These are phyloP conservation scores for Tylopilus rubrobrunneus DNA, from an alignment of 768 basidiomycete species.

Conservation along the genomic window DNA sequence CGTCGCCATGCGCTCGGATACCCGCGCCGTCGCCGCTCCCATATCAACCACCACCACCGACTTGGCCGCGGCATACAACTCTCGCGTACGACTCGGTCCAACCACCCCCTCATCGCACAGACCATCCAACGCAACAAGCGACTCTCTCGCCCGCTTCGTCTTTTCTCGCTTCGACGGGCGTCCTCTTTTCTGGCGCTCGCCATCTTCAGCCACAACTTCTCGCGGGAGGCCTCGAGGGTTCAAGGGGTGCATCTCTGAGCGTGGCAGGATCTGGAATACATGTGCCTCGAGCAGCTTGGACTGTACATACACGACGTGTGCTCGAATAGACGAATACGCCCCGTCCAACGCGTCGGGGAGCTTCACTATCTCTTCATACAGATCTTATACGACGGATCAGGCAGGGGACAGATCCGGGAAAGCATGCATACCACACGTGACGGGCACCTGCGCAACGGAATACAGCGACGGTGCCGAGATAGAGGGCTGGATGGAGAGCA, in stretches of 20 bases:
- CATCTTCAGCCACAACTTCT: constrained; percentile 53
- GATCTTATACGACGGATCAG: constrained; percentile 43
- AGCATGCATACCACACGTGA: constrained; percentile 49
- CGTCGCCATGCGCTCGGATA: constrained; percentile 50
- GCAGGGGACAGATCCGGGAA: neutral
- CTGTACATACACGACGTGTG: constrained; percentile 48
- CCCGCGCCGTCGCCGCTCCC: constrained; percentile 38
- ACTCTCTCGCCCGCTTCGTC: constrained; percentile 48
- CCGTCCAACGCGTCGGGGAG: constrained; percentile 46
- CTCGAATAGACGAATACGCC: constrained; percentile 43
- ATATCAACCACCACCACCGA: constrained; percentile 37
- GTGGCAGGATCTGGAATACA: constrained; percentile 61
- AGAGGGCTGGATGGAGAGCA: constrained; percentile 65
- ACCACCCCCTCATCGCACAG: constrained; percentile 36
- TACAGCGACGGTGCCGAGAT: constrained; percentile 49
- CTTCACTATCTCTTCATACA: constrained; percentile 43
- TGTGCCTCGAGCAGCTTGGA: constrained; percentile 43
- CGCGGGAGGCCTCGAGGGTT: constrained; percentile 68
- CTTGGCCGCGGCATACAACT: constrained; percentile 44
- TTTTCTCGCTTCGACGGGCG: constrained; percentile 62
- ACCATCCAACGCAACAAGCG: constrained; percentile 45
- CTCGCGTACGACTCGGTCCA: constrained; percentile 29
- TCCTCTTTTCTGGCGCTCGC: constrained; percentile 50
- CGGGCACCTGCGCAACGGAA: constrained; percentile 49
- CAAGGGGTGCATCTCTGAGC: constrained; percentile 43